Percentiles rank a stretch among this genome's conserved stretches.
These are phyloP conservation scores for Suhomyces atakaporum DNA, from an alignment of 1,139 yeast genomes.

Conservation along the genomic window DNA sequence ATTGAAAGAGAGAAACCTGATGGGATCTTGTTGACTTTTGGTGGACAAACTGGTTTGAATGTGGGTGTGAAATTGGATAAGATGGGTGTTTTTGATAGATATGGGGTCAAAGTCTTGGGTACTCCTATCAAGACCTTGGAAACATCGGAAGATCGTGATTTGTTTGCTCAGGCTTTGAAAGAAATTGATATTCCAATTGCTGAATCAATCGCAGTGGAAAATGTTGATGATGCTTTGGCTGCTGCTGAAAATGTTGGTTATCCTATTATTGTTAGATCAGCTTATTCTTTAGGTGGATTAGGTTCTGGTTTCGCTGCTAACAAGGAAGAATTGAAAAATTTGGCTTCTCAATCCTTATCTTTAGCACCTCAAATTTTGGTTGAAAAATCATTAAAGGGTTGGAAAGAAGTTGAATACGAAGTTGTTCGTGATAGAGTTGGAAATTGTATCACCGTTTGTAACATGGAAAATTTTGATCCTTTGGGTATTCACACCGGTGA, in stretches of 20 bases:
- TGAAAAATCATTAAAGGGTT: conserved; percentile 95
- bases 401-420: conserved; percentile 99
- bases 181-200: conserved; percentile 96
- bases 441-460: conserved; percentile 97
- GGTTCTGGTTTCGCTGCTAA: conserved; percentile 97
- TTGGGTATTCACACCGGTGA: conserved; percentile 98
- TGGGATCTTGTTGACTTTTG: conserved; percentile 91
- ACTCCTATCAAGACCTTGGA: conserved; percentile 94
- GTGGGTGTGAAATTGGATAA: conserved; percentile 94
- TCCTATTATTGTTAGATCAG: conserved; percentile 97
- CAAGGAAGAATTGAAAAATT: conserved; percentile 76
- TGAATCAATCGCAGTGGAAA: conserved; percentile 91
- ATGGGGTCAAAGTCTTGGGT: conserved; percentile 91
- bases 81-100: conserved; percentile 89
- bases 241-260: conserved; percentile 90
- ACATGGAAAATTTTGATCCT: conserved; percentile 99
- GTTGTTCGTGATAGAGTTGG: conserved; percentile 96
- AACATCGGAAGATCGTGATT: conserved; percentile 96
- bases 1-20: conserved; percentile 96
- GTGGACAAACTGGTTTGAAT: conserved; percentile 97
- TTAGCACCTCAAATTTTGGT: conserved; percentile 93
- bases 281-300: conserved; percentile 95
- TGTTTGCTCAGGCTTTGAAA: conserved; percentile 90
- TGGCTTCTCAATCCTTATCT: conserved; percentile 86
- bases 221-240: conserved; percentile 84